These are phyloP conservation scores for Selenicereus undatus DNA, from an alignment of 148 eudicot species.

Conservation along the genomic window DNA sequence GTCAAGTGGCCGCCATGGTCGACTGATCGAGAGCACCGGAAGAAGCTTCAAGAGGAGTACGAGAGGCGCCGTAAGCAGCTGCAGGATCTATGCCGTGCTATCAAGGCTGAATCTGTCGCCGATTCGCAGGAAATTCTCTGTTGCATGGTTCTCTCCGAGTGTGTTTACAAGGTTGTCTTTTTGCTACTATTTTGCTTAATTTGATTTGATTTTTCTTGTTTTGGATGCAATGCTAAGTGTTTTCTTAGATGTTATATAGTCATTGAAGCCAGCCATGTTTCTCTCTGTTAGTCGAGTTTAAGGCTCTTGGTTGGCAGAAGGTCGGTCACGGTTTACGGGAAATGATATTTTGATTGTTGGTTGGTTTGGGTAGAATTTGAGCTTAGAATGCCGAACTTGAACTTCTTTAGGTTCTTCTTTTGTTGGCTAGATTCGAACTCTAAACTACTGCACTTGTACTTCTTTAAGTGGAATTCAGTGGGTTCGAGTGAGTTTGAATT, in stretches of 20 bases:
- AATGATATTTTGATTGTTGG: not conserved
- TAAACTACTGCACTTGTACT: not conserved
- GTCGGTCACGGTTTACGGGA: not conserved
- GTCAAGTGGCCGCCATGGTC: constrained; percentile 77
- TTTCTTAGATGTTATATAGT: not conserved
- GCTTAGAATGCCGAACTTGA: not conserved
- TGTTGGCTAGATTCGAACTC: constrained; percentile 1
- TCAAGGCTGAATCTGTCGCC: constrained; percentile 75
- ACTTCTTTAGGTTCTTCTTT: not conserved
- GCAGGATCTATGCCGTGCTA: constrained; percentile 51
- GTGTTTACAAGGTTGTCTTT: constrained; percentile 74
- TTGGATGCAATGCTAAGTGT: too few species aligned
- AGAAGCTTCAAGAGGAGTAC: constrained; percentile 62
- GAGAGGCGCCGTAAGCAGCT: constrained; percentile 65
- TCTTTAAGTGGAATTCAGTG: too few species aligned
- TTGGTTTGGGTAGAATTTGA: not conserved
- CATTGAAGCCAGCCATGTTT: too few species aligned
- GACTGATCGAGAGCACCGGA: constrained; percentile 56
- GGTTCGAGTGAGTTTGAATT: not conserved
- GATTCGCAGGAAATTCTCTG: constrained; percentile 96
- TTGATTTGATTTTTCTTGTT: not conserved
- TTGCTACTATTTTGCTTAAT: not conserved
- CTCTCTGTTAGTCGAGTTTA: not conserved
- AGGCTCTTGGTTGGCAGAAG: not conserved
- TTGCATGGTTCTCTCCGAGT: constrained; percentile 92